Percentiles rank a stretch among this genome's conserved stretches.
These are phyloP conservation scores for Tulasnella sp. DNA, from an alignment of 768 basidiomycete genomes.

Conservation along the genomic window DNA sequence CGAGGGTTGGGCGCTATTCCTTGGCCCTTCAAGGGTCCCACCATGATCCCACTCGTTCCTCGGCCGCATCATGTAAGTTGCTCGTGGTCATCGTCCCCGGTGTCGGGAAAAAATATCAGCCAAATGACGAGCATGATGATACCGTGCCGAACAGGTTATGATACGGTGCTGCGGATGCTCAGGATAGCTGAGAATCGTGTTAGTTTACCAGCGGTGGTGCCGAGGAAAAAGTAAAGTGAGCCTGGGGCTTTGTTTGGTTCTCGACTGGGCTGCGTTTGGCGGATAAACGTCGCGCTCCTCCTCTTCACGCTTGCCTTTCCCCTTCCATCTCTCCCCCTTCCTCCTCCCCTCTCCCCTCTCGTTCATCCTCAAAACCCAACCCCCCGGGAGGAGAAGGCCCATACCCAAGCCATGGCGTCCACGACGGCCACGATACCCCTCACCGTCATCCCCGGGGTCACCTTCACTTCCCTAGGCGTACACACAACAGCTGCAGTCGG, in stretches of 20 bases:
- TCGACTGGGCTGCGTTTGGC: neutral
- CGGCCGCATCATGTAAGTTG: neutral
- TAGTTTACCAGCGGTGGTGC: neutral
- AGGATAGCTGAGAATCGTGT: neutral
- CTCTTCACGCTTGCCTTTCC: neutral
- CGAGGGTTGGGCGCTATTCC: neutral
- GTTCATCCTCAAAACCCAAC: neutral
- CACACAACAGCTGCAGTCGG: constrained; percentile 27
- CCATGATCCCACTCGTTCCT: neutral
- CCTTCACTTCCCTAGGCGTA: constrained; percentile 7
- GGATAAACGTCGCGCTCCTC: constrained; percentile 7
- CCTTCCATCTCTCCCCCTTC: neutral
- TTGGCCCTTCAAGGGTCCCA: neutral
- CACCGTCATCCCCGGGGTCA: neutral
- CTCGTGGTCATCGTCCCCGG: neutral
- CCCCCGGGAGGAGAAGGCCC: neutral
- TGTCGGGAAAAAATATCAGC: neutral
- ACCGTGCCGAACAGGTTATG: neutral
- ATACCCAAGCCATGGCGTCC: constrained; percentile 9
- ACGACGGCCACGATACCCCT: neutral
- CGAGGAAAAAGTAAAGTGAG: neutral
- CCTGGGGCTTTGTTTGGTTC: neutral
- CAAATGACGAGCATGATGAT: neutral
- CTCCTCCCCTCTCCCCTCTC: neutral
- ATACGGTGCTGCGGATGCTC: neutral